phyloP scores from a whole-genome alignment of 345 rosid genomes.

The Brassica cretica region DNA sequence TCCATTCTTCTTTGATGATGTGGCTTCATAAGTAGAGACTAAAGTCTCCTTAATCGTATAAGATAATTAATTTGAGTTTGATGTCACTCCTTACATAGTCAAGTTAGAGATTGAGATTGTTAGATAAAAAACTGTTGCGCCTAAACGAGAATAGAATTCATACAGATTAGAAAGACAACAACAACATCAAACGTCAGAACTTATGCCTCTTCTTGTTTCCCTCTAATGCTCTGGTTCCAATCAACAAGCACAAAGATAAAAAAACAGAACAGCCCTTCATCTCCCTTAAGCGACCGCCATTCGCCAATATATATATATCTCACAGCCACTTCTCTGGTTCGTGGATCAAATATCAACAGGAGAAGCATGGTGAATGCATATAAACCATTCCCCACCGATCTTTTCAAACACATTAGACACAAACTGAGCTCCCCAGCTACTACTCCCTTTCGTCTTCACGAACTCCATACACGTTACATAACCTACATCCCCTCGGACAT shows the following conservation, averaged over 20 bases:
- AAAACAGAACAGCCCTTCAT: too few species aligned
- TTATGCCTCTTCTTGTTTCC: neutral
- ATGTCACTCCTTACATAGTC: neutral
- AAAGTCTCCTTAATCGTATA: too few species aligned
- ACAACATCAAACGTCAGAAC: neutral
- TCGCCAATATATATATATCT: neutral
- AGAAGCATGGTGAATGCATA: conserved; percentile 92
- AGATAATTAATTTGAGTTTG: neutral
- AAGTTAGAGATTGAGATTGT: neutral
- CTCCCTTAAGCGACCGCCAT: too few species aligned
- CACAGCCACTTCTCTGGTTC: neutral
- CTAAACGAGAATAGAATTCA: neutral
- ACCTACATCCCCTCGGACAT: conserved; percentile 76
- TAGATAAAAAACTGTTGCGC: neutral
- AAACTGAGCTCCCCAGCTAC: conserved; percentile 95
- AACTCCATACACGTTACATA: conserved; percentile 81
- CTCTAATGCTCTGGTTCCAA: neutral
- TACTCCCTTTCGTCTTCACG: conserved; percentile 81
- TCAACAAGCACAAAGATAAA: neutral
- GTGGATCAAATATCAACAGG: conserved; percentile 64
- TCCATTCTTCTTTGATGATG: too few species aligned
- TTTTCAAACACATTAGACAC: conserved; percentile 87
- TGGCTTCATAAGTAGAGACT: too few species aligned
- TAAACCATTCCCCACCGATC: conserved; percentile 71
- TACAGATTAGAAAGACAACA: neutral